Base-by-base conservation (phyloP, 139 green algal genomes). In the Chlamydomonas sphaeroides region DNA sequence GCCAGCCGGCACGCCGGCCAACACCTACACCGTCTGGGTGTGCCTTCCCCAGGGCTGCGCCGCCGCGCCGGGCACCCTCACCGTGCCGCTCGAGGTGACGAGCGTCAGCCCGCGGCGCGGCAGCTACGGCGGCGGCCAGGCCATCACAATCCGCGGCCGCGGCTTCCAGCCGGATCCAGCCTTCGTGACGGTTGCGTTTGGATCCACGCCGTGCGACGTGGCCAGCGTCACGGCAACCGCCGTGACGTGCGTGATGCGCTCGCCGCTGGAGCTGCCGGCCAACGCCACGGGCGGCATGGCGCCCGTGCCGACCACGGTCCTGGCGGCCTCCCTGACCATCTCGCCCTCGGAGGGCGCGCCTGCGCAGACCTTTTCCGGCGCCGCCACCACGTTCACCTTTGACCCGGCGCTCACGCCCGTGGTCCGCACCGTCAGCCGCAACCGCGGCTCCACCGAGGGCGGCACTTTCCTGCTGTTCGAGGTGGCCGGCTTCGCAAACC, bases 371-470 rank as follows among this genome's bases (percentile, higher is more conserved):
- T 72, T 51, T n/a, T 28, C 42, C 26, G n/a, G 33, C 70, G 25
- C 56, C 56, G 25, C n/a, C 56, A 33, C 49, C 33, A 89, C 77
- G 36, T 91, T 85, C 78, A 80, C 84, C 21, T 90, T 84, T 30
- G 73, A 84, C 32, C 45, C 88, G 17, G 53, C 51, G 15, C 68
- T 90, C 3, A 92, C 89, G 35, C 49, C 87, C n/a, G 66, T 66
- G 0, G 42, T 92, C 33, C 76, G 73, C 14, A 21, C 25, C 41
- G 63, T 90, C 1, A 79, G 14, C 26, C 87, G 89, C 25, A 61
- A 39, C 3, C 68, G 82, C 1, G 91, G 91, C 38, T 88, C 86
- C 18, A 91, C 91, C 17, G 91, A 89, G 45, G 91, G 91, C 25
- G 90, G 90, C 48, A 94, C 89, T 17, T n/a, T 30, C 4, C 14